Base-by-base conservation (phyloP, 345 rosid species). In the Cardiospermum halicacabum region DNA sequence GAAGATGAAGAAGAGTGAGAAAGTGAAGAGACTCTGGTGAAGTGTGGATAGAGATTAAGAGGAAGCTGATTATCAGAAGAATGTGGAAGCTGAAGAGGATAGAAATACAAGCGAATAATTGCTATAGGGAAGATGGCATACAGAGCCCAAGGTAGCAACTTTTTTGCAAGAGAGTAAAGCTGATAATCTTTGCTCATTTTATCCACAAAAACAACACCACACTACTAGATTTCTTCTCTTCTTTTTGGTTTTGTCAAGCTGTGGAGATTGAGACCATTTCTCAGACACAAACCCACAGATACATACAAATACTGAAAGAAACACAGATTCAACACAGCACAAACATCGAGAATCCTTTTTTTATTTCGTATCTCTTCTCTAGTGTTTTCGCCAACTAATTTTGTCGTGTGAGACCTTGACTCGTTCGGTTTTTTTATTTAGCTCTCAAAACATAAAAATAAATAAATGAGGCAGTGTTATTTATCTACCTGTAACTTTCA, bases 31-130 rank as follows among this genome's bases (percentile, higher is more conserved):
- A n/a, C n/a, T n/a, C n/a, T n/a, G n/a, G n/a, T n/a, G n/a, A n/a
- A n/a, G n/a, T 25, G 76, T 21, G 45, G 43, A n/a, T 48, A 60
- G 59, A 8, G 72, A 34, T 57, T 11, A 22, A 0, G 66, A 36
- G 60, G 64, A 31, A 75, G 77, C 32, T 63, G 64, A 57, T 74
- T 69, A 1, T 60, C 1, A 18, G 68, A 22, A 50, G 78, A 51
- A 10, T 31, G 68, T 32, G 67, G 68, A 13, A 68, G 16, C 51
- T 78, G 71, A 64, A 36, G 70, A 56, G 84, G 75, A 68, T 77
- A 68, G 39, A 77, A 84, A 69, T 77, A 80, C 36, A 82, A 55
- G 51, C 85, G 81, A 72, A 82, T 69, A 58, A 87, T 66, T 27
- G 84, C 76, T 4, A 82, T 4, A 40, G 77, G 75, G 40, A 84